Percentiles rank a stretch among this genome's conserved stretches.
These are phyloP conservation scores for Chaetomium strumarium DNA, from an alignment of 2,329 filamentous ascomycete genomes.

Conservation along the genomic window DNA sequence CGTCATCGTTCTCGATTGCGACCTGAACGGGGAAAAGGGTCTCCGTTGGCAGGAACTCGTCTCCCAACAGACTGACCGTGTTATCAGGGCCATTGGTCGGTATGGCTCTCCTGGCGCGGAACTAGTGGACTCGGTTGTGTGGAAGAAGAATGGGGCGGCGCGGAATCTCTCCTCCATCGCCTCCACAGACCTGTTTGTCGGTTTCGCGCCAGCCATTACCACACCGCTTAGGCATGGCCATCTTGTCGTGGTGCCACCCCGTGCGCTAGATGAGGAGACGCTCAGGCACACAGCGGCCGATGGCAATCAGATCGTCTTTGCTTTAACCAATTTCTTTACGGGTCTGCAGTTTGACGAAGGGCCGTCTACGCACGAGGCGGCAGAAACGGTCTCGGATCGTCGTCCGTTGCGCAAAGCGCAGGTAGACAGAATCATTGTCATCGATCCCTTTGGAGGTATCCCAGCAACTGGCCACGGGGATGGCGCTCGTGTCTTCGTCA, in stretches of 20 bases:
- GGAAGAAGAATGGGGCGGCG: constrained; percentile 27
- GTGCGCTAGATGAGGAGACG: constrained; percentile 38
- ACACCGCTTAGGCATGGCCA: constrained; percentile 61
- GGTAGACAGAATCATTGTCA: constrained; percentile 79
- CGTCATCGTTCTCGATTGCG: constrained; percentile 75
- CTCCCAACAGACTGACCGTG: constrained; percentile 61
- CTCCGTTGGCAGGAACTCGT: constrained; percentile 39
- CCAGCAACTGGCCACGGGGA: constrained; percentile 59
- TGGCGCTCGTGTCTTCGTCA: constrained; percentile 78
- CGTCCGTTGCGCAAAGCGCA: constrained; percentile 44
- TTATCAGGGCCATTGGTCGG: constrained; percentile 68
- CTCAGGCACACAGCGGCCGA: constrained; percentile 37
- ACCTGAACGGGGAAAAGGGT: constrained; percentile 34
- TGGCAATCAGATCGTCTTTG: constrained; percentile 61
- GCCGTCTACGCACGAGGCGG: constrained; percentile 23
- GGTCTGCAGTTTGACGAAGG: constrained; percentile 49
- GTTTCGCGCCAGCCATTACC: constrained; percentile 51
- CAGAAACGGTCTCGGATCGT: constrained; percentile 37
- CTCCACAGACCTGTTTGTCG: constrained; percentile 35
- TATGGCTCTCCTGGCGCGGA: constrained; percentile 63
- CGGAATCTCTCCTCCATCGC: constrained; percentile 29
- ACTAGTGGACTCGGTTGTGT: constrained; percentile 55
- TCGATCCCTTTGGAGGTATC: constrained; percentile 82
- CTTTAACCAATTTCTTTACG: constrained; percentile 69
- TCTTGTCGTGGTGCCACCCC: constrained; percentile 61